phyloP scores from a whole-genome alignment of 345 rosid genomes.

The Populus ilicifolia region DNA sequence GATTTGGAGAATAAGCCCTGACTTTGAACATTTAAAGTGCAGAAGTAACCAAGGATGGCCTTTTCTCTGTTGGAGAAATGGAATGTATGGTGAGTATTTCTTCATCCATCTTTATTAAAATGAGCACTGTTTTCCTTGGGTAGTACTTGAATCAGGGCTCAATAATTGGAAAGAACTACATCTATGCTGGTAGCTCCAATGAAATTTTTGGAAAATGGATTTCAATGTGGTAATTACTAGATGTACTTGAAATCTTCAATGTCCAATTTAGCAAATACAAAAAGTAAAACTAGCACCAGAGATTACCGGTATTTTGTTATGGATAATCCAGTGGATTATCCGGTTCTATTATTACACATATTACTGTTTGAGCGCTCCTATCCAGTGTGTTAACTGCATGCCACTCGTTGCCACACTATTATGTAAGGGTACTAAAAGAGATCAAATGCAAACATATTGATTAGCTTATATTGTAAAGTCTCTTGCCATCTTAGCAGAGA shows the following conservation, averaged over 20 bases:
- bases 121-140: not conserved
- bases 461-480: not conserved
- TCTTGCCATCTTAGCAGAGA: not conserved
- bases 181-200: not conserved
- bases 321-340: not conserved
- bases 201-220: not conserved
- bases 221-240: not conserved
- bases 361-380: not conserved
- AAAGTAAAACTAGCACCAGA: not conserved
- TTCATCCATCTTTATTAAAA: not conserved
- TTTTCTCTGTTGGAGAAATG: constrained; percentile 99
- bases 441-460: not conserved
- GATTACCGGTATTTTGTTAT: not conserved
- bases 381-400: not conserved
- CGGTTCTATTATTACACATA: not conserved
- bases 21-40: constrained; percentile 22
- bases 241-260: not conserved
- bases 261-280: not conserved
- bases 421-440: not conserved
- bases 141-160: not conserved
- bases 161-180: not conserved
- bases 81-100: constrained; percentile 85
- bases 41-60: constrained; percentile 98
- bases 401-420: not conserved
- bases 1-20: constrained; percentile 9